Evolutionary conservation across 2,329 filamentous ascomycete species (phyloP).

Genomic region (Fusarium nisikadoi): DNA sequence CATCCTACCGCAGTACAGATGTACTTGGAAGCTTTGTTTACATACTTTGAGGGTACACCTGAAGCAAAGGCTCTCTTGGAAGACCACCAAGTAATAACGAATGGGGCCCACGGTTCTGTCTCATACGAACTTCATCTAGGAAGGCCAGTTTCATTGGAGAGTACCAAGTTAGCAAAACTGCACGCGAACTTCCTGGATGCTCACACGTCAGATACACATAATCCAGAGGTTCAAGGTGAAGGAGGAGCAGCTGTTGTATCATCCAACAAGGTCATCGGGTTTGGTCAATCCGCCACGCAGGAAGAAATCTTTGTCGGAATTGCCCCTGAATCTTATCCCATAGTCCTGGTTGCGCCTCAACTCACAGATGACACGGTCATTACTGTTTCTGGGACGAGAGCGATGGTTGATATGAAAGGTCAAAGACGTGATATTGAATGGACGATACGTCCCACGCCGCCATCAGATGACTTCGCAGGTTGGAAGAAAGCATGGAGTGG

Average conservation of each 20-base stretch:
- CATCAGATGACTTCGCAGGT: neutral
- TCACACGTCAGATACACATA: slow-evolving; percentile 43
- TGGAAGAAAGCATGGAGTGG: slow-evolving; percentile 27
- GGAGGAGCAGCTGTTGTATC: slow-evolving; percentile 47
- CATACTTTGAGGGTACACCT: slow-evolving; percentile 42
- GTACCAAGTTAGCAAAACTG: slow-evolving; percentile 18
- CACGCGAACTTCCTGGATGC: slow-evolving; percentile 26
- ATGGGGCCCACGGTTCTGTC: neutral
- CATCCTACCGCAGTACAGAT: slow-evolving; percentile 45
- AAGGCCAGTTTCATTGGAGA: neutral
- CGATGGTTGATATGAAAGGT: slow-evolving; percentile 46
- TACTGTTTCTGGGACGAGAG: slow-evolving; percentile 42
- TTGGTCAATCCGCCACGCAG: slow-evolving; percentile 51
- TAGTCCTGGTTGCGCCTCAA: slow-evolving; percentile 49
- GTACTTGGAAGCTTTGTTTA: slow-evolving; percentile 47
- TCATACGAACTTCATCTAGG: slow-evolving; percentile 39
- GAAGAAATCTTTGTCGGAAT: slow-evolving; percentile 51
- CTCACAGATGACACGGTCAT: slow-evolving; percentile 43
- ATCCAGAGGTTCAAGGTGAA: slow-evolving; percentile 37
- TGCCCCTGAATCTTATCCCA: slow-evolving; percentile 49
- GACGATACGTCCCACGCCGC: neutral
- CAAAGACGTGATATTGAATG: slow-evolving; percentile 46
- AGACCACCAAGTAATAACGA: neutral
- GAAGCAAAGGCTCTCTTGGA: neutral
- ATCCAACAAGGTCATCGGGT: slow-evolving; percentile 50